phyloP scores from a whole-genome alignment of 2,329 filamentous ascomycete species.

The Hypoxylon sp. region DNA sequence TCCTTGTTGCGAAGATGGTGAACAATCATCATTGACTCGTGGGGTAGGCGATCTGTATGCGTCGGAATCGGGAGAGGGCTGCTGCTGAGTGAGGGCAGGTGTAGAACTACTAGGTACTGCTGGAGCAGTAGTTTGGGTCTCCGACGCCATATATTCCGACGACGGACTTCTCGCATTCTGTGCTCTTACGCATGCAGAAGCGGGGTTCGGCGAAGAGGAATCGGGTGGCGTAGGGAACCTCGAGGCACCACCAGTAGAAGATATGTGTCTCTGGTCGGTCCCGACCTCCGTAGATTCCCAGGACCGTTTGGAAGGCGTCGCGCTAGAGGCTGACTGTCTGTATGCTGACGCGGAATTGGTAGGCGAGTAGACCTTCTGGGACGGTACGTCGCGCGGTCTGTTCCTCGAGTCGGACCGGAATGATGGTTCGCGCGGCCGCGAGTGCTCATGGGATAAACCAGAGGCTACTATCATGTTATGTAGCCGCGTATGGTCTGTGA shows the following conservation, averaged over 20 bases:
- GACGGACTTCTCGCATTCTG: constrained; percentile 59
- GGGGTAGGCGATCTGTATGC: constrained; percentile 47
- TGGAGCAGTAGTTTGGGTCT: constrained; percentile 51
- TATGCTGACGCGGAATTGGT: constrained; percentile 41
- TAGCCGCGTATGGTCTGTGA: constrained; percentile 79
- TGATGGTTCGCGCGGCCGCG: constrained; percentile 62
- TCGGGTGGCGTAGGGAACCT: constrained; percentile 69
- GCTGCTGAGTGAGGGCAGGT: constrained; percentile 49
- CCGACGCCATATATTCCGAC: constrained; percentile 65
- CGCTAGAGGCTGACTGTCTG: constrained; percentile 44
- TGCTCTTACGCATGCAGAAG: constrained; percentile 56
- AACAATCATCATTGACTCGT: constrained; percentile 53
- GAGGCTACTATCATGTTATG: constrained; percentile 76
- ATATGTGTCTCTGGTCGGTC: constrained; percentile 47
- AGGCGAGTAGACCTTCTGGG: constrained; percentile 49
- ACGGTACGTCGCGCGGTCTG: constrained; percentile 49
- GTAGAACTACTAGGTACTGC: constrained; percentile 47
- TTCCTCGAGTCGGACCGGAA: constrained; percentile 58
- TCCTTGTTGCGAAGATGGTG: constrained; percentile 60
- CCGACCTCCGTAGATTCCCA: constrained; percentile 50
- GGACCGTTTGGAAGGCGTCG: constrained; percentile 52
- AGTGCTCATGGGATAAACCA: constrained; percentile 63
- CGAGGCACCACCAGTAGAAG: constrained; percentile 60
- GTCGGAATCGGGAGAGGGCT: constrained; percentile 52
- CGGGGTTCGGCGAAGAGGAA: constrained; percentile 65